A percentile compares a stretch with the other conserved stretches of the same genome.
Evolutionary conservation across 345 rosid species (phyloP).

Genomic region (Tarenaya hassleriana): DNA sequence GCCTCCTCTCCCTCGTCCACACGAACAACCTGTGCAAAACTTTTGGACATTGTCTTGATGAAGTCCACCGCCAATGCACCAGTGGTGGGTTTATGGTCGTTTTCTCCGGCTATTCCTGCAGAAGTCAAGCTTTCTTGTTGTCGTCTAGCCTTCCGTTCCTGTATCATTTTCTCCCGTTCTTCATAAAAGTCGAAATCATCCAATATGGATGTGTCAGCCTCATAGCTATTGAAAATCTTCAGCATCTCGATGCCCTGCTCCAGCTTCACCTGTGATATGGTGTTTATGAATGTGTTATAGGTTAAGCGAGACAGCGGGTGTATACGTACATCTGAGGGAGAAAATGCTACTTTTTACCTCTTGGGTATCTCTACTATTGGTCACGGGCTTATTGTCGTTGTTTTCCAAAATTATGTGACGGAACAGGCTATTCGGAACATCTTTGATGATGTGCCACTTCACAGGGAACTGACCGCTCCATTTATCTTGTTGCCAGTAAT

Average conservation of each 20-base stretch:
- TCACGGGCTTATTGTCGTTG: slow-evolving; percentile 66
- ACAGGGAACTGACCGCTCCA: slow-evolving; percentile 65
- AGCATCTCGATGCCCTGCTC: slow-evolving; percentile 53
- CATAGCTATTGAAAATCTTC: slow-evolving; percentile 49
- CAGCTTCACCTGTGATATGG: slow-evolving; percentile 39
- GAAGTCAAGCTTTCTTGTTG: slow-evolving; percentile 49
- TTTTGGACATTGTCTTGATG: slow-evolving; percentile 72
- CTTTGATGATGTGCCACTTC: slow-evolving; percentile 70
- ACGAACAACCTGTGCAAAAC: slow-evolving; percentile 68
- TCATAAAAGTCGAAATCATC: slow-evolving; percentile 67
- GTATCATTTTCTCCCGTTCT: slow-evolving; percentile 55
- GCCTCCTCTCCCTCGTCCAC: slow-evolving; percentile 65
- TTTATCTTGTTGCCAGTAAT: slow-evolving; percentile 77
- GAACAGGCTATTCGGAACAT: slow-evolving; percentile 51
- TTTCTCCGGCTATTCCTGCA: slow-evolving; percentile 45
- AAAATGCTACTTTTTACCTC: slow-evolving; percentile 35
- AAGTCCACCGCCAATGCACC: slow-evolving; percentile 41
- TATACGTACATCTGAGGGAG: no score
- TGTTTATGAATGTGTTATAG: not conserved
- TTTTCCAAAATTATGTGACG: slow-evolving; percentile 57
- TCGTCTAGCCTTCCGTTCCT: slow-evolving; percentile 67
- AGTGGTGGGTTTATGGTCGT: slow-evolving; percentile 40
- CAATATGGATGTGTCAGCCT: slow-evolving; percentile 46
- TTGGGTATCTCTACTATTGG: slow-evolving; percentile 72
- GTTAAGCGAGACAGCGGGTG: no score